phyloP scores from a whole-genome alignment of 495 filamentous ascomycete genomes.

The Pseudomonodictys pantanalensis region DNA sequence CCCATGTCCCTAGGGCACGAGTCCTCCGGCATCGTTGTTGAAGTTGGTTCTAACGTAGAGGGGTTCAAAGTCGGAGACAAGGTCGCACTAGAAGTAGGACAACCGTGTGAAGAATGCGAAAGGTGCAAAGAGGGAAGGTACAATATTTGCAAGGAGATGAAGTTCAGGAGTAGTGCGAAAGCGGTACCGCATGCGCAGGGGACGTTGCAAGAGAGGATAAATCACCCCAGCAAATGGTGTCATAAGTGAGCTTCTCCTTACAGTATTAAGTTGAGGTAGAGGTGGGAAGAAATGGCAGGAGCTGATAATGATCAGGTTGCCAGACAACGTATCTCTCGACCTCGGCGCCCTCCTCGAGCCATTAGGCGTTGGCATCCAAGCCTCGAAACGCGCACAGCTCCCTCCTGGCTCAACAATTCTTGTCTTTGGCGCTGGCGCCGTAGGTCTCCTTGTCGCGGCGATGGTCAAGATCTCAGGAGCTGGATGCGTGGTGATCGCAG shows the following conservation, averaged over 20 bases:
- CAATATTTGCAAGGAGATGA: slow-evolving; percentile 80
- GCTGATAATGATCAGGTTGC: slow-evolving; percentile 51
- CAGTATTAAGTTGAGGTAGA: not conserved
- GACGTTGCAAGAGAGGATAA: slow-evolving; percentile 74
- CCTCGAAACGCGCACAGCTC: slow-evolving; percentile 59
- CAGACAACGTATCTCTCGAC: slow-evolving; percentile 58
- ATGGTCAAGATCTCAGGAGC: slow-evolving; percentile 65
- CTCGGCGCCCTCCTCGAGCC: slow-evolving; percentile 77
- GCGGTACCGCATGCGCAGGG: slow-evolving; percentile 75
- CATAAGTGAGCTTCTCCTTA: slow-evolving; percentile 51
- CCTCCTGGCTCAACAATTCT: slow-evolving; percentile 56
- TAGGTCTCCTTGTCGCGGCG: slow-evolving; percentile 73
- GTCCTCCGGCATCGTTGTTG: slow-evolving; percentile 39
- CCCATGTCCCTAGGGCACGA: slow-evolving; percentile 56
- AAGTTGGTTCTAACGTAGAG: slow-evolving; percentile 34
- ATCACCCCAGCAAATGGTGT: slow-evolving; percentile 68
- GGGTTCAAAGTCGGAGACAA: slow-evolving; percentile 34
- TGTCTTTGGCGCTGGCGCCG: slow-evolving; percentile 77
- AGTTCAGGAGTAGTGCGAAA: slow-evolving; percentile 77
- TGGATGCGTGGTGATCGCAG: slow-evolving; percentile 67
- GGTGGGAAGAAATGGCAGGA: not conserved
- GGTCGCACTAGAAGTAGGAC: slow-evolving; percentile 33
- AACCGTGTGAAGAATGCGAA: slow-evolving; percentile 24
- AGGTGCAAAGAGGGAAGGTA: slow-evolving; percentile 54
- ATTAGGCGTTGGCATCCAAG: slow-evolving; percentile 76